These are phyloP conservation scores for Biscogniauxia marginata DNA, from an alignment of 2,329 filamentous ascomycete species.

Conservation along the genomic window DNA sequence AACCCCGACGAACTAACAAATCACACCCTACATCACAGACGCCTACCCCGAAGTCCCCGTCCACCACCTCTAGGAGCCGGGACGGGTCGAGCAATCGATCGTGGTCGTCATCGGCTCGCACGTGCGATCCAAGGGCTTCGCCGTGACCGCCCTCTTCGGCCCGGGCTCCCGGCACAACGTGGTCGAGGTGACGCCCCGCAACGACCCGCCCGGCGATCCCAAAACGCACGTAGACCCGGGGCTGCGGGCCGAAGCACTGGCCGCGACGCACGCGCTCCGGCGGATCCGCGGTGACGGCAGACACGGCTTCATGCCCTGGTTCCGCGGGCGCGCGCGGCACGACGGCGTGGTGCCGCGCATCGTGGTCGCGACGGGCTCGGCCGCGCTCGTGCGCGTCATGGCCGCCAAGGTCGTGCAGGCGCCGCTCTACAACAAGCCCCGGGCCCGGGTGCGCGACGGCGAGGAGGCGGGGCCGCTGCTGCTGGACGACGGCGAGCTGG, in stretches of 20 bases:
- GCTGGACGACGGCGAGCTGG: background rate
- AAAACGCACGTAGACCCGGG: background rate
- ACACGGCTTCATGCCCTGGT: background rate
- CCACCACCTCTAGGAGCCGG: background rate
- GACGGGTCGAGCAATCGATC: background rate
- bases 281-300: too few species aligned
- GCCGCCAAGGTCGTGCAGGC: background rate
- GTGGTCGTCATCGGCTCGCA: background rate
- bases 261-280: background rate
- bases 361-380: background rate
- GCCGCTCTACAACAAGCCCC: background rate
- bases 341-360: background rate
- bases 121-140: background rate
- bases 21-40: background rate
- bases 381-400: background rate
- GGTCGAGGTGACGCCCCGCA: background rate
- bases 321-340: too few species aligned
- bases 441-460: too few species aligned
- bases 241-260: background rate
- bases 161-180: background rate
- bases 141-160: background rate
- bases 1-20: too few species aligned
- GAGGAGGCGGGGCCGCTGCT: background rate
- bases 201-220: background rate
- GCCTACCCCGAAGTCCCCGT: background rate